Base-by-base conservation (phyloP, 345 rosid genomes). In the Turnera subulata region DNA sequence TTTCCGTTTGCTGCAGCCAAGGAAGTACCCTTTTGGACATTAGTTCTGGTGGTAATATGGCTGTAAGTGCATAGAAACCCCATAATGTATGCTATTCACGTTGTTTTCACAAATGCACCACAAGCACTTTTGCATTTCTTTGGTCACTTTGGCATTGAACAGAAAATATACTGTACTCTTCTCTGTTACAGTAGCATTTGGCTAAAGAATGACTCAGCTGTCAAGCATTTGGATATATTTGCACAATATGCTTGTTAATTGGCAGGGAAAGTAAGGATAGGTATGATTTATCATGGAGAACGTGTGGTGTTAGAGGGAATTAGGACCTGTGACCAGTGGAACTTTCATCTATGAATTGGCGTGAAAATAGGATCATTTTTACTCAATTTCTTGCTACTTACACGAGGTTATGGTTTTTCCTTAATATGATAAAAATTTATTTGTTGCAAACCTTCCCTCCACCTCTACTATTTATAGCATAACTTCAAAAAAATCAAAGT, bases 1-100 rank as follows among this genome's bases (percentile, higher is more conserved):
- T 21, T 19, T 22, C 21, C 69, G 50, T 50, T 67, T 80, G 55
- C 61, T 76, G 66, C 82, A 92, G 96, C 60, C 78, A 83, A 72
- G 95, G 96, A 80, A 92, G 93, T 67, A 77, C 84, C 0, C 5
- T 66, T 46, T 67, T 92, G 84, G 95, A 92, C 79, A 50, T 83
- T 53, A 65, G 56, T 59, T 72, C 88, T 62, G 95, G 96, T 71
- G 96, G 96, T 46, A 92, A 83, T 70, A 79, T 92, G 75, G 50
- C 75, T 35, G 95, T 92, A 73, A 75, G 88, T 78, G 38, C 42
- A 62, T 48, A 5, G 44, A 21, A 25, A 62, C 22, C 45, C 37
- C 18, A 37, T 2, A 7, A 35, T 25, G 21, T 42, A 23, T 50
- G 19, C 46, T 58, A 26, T 20, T 14, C 43, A 12, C 33, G 15